Evolutionary conservation across 2,329 filamentous ascomycete species (phyloP).

Genomic region (Exophiala oligosperma): DNA sequence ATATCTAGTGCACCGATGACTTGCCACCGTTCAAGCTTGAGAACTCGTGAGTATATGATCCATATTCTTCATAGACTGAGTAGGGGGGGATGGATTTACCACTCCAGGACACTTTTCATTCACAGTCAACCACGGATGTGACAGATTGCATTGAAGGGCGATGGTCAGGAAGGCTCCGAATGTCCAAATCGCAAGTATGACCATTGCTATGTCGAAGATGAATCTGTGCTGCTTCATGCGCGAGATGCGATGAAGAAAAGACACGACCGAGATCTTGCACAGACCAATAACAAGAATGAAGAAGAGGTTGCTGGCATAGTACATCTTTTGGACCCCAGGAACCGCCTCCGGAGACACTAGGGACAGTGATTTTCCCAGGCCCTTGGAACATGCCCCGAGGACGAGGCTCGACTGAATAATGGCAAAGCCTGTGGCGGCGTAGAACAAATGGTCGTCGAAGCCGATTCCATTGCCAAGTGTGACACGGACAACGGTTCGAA

Average conservation of each 20-base stretch:
- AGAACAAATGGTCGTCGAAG: constrained; percentile 36
- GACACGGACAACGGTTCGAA: constrained; percentile 40
- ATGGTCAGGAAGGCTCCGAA: constrained; percentile 26
- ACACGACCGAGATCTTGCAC: constrained; percentile 31
- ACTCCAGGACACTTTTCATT: constrained; percentile 27
- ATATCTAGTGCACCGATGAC: constrained; percentile 38
- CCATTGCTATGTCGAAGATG: constrained; percentile 18
- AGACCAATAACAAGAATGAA: constrained; percentile 32
- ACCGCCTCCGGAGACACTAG: constrained; percentile 22
- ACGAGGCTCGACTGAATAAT: constrained; percentile 35
- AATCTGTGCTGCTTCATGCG: constrained; percentile 17
- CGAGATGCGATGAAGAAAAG: constrained; percentile 27
- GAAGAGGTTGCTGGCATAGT: constrained; percentile 32
- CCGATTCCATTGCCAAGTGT: constrained; percentile 36
- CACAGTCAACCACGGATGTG: constrained; percentile 30
- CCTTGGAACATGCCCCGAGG: constrained; percentile 34
- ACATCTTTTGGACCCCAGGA: constrained; percentile 26
- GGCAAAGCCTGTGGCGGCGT: constrained; percentile 34
- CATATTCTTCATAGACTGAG: not conserved
- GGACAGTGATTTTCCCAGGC: constrained; percentile 37
- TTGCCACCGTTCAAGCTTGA: constrained; percentile 28
- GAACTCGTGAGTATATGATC: not conserved
- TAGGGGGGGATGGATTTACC: constrained; percentile 14
- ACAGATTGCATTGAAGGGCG: constrained; percentile 32
- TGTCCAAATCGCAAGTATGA: constrained; percentile 27